Base-by-base conservation (phyloP, 371 early-diverging fungal species). In the Mycotypha africana region DNA sequence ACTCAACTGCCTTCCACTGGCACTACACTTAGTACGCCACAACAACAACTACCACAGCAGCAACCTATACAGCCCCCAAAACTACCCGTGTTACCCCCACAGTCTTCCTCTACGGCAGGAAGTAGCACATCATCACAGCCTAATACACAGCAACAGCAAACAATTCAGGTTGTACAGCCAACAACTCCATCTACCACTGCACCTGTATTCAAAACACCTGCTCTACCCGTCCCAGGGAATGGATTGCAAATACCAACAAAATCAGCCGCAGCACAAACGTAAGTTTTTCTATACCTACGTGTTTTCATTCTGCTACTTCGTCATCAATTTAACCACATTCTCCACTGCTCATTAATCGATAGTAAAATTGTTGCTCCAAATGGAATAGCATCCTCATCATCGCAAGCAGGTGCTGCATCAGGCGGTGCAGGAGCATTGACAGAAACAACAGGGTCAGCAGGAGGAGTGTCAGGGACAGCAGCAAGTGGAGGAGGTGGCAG, bases 131-230 rank as follows among this genome's bases (percentile, higher is more conserved):
- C n/a, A 31, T 31, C 9, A 25, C n/a, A 17, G 12, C 32, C 23
- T 33, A 38, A 35, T 33, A 9, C 58, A 58, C 51, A 44, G 17
- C 55, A 28, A 44, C 55, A n/a, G 34, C 48, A 37, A 16, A 24
- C 48, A n/a, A 7, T 33, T 24, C 23, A 21, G 8, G 28, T 47
- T 17, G 34, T 19, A 5, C 20, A 45, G 21, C 26, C 38, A 19
- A 23, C 17, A 7, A 14, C 43, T 22, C 32, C 19, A 11, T 42
- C 57, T 38, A 23, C 17, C 8, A 14, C 43, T 22, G 21, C 19
- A 11, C 49, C 57, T 38, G 49, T 60, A n/a, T 68, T 68, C 19
- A 68, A 68, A 38, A 47, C 61, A 17, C 70, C 65, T 22, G 46
- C 58, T 42, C 25, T 56, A 33, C 62, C 60, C 17, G 41, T 15